phyloP scores from a whole-genome alignment of 116 monocot species.

The Dioscorea cayenensis region DNA sequence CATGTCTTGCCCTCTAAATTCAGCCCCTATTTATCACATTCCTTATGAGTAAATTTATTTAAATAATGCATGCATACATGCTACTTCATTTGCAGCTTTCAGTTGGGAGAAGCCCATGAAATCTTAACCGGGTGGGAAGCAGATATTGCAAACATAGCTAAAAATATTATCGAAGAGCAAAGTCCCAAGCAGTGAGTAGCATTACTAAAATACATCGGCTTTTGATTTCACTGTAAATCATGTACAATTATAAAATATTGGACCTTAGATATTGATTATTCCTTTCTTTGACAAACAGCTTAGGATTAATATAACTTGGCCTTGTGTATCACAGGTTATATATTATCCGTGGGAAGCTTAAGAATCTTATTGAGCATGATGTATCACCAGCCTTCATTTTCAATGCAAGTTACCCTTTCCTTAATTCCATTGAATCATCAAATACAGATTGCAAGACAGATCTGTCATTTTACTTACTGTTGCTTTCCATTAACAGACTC shows the following conservation, averaged over 20 bases:
- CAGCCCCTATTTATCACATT: no score
- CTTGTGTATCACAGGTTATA: slow-evolving; percentile 21
- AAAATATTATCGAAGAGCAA: slow-evolving; percentile 35
- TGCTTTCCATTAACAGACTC: slow-evolving; percentile 14
- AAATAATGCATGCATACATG: neutral
- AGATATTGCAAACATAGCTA: slow-evolving; percentile 39
- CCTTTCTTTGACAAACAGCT: no score
- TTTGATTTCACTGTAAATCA: neutral
- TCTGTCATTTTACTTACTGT: neutral
- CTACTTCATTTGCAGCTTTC: slow-evolving; percentile 11
- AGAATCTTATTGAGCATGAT: slow-evolving; percentile 36
- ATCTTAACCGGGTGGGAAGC: slow-evolving; percentile 52
- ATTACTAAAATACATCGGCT: neutral
- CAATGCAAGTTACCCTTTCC: slow-evolving; percentile 9
- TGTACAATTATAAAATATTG: no score
- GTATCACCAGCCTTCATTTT: slow-evolving; percentile 42
- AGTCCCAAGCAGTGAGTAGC: slow-evolving; percentile 33
- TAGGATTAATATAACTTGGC: no score
- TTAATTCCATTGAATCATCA: neutral
- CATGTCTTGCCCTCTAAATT: no score
- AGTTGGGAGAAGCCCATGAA: slow-evolving; percentile 14
- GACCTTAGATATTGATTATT: no score
- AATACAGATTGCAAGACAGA: neutral
- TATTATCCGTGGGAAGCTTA: slow-evolving; percentile 35
- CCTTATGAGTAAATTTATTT: neutral